Conservation (phyloP, 2,329 filamentous ascomycete genomes). For the Lecanicillium sp. region DNA sequence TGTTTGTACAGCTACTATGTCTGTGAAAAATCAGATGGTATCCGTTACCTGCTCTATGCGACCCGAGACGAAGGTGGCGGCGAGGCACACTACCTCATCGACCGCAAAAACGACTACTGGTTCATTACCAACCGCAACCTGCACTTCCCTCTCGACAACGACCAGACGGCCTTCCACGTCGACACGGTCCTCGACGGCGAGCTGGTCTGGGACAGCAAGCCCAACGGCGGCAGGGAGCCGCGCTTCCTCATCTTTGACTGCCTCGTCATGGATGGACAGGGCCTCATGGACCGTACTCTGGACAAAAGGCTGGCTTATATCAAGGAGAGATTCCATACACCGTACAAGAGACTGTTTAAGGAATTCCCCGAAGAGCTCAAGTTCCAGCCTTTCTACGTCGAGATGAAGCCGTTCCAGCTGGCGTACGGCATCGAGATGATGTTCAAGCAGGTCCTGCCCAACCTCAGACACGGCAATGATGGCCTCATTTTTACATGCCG, state of each 20-base stretch:
- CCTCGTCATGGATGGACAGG: slow-evolving; percentile 70
- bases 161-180: slow-evolving; percentile 64
- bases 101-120: slow-evolving; percentile 97
- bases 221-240: slow-evolving; percentile 61
- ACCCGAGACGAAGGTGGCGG: slow-evolving; percentile 54
- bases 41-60: slow-evolving; percentile 91
- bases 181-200: slow-evolving; percentile 88
- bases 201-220: slow-evolving; percentile 76
- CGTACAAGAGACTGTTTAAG: slow-evolving; percentile 58
- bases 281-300: slow-evolving; percentile 70
- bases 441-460: slow-evolving; percentile 80
- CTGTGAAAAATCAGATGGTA: slow-evolving; percentile 96
- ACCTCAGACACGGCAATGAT: slow-evolving; percentile 86
- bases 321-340: slow-evolving; percentile 66
- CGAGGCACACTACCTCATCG: slow-evolving; percentile 86
- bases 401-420: slow-evolving; percentile 85
- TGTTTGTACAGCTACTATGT: slow-evolving; percentile 68
- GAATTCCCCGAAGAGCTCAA: slow-evolving; percentile 62
- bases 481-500: slow-evolving; percentile 97
- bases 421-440: slow-evolving; percentile 87
- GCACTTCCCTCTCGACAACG: slow-evolving; percentile 70
- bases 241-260: slow-evolving; percentile 94
- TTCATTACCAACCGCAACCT: slow-evolving; percentile 63
- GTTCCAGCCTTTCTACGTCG: slow-evolving; percentile 71
- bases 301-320: slow-evolving; percentile 89